Percentiles rank a stretch among this genome's conserved stretches.
Conservation (phyloP, 192 early-diverging fungal genomes). For the Rhizophagus sp. region DNA sequence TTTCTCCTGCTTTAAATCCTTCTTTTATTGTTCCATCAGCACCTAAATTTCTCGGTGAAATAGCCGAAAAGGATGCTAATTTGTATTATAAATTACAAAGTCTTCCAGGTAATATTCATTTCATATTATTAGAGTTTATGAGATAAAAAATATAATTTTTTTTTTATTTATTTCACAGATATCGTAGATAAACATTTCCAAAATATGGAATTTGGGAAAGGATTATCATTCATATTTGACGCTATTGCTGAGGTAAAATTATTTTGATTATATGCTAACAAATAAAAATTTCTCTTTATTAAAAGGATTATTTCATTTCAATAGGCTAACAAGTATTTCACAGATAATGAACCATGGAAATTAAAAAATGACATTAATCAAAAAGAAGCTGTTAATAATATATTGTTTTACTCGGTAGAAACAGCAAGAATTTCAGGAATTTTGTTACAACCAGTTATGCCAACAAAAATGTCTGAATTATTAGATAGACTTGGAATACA, state of each 20-base stretch:
- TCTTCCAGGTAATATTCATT: constrained; percentile 35
- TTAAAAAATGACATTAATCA: constrained; percentile 55
- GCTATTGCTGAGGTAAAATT: constrained; percentile 53
- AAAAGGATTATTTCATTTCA: neutral
- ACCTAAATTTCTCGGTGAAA: neutral
- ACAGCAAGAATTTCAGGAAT: constrained; percentile 71
- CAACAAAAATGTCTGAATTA: constrained; percentile 65
- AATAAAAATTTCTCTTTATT: neutral
- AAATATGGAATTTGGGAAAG: constrained; percentile 60
- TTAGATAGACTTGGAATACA: constrained; percentile 67
- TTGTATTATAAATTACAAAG: constrained; percentile 36
- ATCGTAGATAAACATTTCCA: constrained; percentile 50
- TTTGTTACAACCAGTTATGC: constrained; percentile 85
- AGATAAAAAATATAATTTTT: neutral
- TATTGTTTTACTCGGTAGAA: constrained; percentile 78
- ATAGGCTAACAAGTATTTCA: constrained; percentile 72
- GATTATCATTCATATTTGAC: constrained; percentile 60
- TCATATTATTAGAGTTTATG: neutral
- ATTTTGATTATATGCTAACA: neutral
- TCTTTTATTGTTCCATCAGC: constrained; percentile 40
- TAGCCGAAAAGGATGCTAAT: constrained; percentile 34
- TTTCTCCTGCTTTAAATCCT: constrained; percentile 59
- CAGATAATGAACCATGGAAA: constrained; percentile 77
- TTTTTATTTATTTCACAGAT: constrained; percentile 1
- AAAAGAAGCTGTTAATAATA: constrained; percentile 53